A percentile compares a stretch with the other conserved stretches of the same genome.
These are phyloP conservation scores for Aspergillus ustus DNA, from an alignment of 2,329 filamentous ascomycete genomes.

Conservation along the genomic window DNA sequence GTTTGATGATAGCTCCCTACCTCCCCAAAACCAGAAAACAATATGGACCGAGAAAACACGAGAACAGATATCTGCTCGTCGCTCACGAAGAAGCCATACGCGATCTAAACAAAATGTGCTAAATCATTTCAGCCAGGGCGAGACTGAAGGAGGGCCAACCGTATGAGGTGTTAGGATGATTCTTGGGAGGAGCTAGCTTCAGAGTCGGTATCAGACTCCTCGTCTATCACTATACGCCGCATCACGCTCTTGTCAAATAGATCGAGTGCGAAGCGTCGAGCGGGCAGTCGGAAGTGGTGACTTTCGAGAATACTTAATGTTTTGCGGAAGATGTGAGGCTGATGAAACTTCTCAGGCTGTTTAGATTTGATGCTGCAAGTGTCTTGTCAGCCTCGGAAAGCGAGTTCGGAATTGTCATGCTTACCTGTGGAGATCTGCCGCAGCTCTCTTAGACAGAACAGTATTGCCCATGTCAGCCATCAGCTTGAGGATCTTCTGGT, in stretches of 20 bases:
- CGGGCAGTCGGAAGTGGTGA: slow-evolving; percentile 85
- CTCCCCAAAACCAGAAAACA: neutral
- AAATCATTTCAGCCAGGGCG: neutral
- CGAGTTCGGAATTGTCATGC: slow-evolving; percentile 24
- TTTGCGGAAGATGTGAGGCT: slow-evolving; percentile 78
- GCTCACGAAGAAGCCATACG: neutral
- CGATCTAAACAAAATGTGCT: neutral
- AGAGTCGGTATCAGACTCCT: slow-evolving; percentile 56
- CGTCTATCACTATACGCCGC: slow-evolving; percentile 79
- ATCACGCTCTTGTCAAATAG: slow-evolving; percentile 91
- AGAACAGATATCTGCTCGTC: neutral
- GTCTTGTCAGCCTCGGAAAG: slow-evolving; percentile 1
- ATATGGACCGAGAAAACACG: neutral
- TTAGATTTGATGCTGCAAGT: slow-evolving; percentile 71
- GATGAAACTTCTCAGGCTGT: slow-evolving; percentile 75
- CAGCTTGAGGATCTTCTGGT: slow-evolving; percentile 78
- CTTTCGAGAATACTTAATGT: slow-evolving; percentile 83
- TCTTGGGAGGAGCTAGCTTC: slow-evolving; percentile 36
- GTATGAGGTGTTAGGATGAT: slow-evolving; percentile 19
- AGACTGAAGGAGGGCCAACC: neutral
- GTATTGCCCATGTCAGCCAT: slow-evolving; percentile 91
- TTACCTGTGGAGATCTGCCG: slow-evolving; percentile 72
- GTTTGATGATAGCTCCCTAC: neutral
- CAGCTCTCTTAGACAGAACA: slow-evolving; percentile 85
- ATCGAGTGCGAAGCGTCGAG: slow-evolving; percentile 89